phyloP scores from a whole-genome alignment of 2,329 filamentous ascomycete genomes.

The Aureobasidium sp. region DNA sequence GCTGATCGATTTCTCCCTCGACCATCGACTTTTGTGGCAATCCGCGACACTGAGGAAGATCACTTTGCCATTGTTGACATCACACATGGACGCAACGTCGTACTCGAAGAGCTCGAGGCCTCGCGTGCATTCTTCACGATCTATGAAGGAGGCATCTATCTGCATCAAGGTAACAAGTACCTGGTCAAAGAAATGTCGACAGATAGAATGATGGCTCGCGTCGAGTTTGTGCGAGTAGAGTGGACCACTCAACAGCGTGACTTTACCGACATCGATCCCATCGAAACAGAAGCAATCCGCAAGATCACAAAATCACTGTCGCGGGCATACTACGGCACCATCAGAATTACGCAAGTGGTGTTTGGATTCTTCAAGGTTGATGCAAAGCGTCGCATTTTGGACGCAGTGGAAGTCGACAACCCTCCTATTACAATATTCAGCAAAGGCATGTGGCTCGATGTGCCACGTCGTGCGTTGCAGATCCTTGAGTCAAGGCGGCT shows the following conservation, averaged over 20 bases:
- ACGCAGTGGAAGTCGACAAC: conserved; percentile 88
- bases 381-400: conserved; percentile 71
- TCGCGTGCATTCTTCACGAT: conserved; percentile 92
- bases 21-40: conserved; percentile 74
- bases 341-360: conserved; percentile 79
- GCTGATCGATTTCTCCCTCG: conserved; percentile 79
- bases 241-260: conserved; percentile 93
- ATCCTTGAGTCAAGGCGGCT: conserved; percentile 66
- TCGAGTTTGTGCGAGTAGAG: conserved; percentile 82
- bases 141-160: conserved; percentile 93
- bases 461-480: conserved; percentile 69
- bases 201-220: conserved; percentile 73
- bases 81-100: conserved; percentile 70
- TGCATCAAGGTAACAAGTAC: conserved; percentile 92
- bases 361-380: conserved; percentile 99
- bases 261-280: conserved; percentile 86
- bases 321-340: conserved; percentile 74
- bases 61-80: conserved; percentile 91
- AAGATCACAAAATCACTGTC: conserved; percentile 56
- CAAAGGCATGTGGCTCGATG: conserved; percentile 93
- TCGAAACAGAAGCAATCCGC: conserved; percentile 83
- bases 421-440: conserved; percentile 77
- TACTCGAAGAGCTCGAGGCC: conserved; percentile 92
- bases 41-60: conserved; percentile 83
- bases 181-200: conserved; percentile 82